Percentiles rank a stretch among this genome's conserved stretches.
These are phyloP conservation scores for Populus ilicifolia DNA, from an alignment of 345 rosid genomes.

Conservation along the genomic window DNA sequence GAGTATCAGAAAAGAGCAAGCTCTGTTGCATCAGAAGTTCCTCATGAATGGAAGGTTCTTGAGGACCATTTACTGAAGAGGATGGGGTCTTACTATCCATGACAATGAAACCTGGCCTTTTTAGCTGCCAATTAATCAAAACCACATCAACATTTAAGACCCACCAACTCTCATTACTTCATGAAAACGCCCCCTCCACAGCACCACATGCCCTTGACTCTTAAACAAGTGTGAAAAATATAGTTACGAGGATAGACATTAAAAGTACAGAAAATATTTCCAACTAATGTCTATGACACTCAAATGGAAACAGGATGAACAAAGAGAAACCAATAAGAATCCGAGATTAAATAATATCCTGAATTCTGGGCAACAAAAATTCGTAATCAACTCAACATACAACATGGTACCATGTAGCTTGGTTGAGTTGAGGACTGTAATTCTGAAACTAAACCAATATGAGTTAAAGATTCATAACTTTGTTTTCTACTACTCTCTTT, in stretches of 20 bases:
- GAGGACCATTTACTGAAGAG: slow-evolving; percentile 38
- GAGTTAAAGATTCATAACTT: background rate
- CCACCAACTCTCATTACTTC: background rate
- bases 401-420: background rate
- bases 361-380: background rate
- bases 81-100: slow-evolving; percentile 37
- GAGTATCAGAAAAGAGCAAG: slow-evolving; percentile 59
- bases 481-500: background rate
- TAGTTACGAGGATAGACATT: background rate
- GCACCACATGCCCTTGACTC: background rate
- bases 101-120: slow-evolving; percentile 2
- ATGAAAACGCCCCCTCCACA: background rate
- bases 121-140: background rate
- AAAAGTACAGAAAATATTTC: background rate
- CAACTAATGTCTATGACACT: background rate
- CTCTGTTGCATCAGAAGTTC: slow-evolving; percentile 71
- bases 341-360: background rate
- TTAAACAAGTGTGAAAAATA: background rate
- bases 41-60: slow-evolving; percentile 50
- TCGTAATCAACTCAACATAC: background rate
- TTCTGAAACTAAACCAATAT: background rate
- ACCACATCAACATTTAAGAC: background rate
- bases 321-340: background rate
- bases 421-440: background rate
- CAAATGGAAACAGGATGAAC: background rate